Evolutionary conservation across 257 asterid species (phyloP).

Genomic region (Nicotiana knightiana): DNA sequence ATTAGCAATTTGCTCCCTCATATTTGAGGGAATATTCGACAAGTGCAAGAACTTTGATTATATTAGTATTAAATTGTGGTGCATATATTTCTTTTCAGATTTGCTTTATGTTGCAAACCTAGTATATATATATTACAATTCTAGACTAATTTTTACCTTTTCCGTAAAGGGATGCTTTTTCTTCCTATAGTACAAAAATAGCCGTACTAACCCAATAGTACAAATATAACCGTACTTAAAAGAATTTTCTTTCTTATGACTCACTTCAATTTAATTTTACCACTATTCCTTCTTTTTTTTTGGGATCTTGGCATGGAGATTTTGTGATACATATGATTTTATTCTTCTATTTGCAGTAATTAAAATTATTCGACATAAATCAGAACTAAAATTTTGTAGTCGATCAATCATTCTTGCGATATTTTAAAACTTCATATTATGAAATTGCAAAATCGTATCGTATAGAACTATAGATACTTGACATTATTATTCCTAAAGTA

Average conservation of each 20-base stretch:
- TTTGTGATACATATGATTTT: neutral
- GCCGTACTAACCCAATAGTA: neutral
- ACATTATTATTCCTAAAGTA: neutral
- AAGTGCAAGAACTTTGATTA: constrained; percentile 11
- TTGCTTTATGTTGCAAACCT: neutral
- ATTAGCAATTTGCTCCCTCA: constrained; percentile 16
- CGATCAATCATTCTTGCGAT: neutral
- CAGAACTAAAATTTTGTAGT: neutral
- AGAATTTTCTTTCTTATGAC: neutral
- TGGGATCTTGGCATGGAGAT: neutral
- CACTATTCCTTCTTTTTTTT: neutral
- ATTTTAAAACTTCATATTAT: neutral
- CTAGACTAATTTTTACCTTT: neutral
- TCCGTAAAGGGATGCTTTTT: neutral
- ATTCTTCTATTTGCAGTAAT: neutral
- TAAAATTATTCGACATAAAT: neutral
- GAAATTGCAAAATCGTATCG: neutral
- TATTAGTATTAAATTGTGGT: neutral
- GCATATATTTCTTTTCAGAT: neutral
- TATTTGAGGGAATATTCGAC: constrained; percentile 6
- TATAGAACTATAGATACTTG: neutral
- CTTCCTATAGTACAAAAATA: neutral
- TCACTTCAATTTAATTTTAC: neutral
- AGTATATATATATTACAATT: neutral
- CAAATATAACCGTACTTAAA: neutral